Percentiles rank a stretch among this genome's conserved stretches.
These are phyloP conservation scores for Eremothecium coryli DNA, from an alignment of 1,139 yeast genomes.

Conservation along the genomic window DNA sequence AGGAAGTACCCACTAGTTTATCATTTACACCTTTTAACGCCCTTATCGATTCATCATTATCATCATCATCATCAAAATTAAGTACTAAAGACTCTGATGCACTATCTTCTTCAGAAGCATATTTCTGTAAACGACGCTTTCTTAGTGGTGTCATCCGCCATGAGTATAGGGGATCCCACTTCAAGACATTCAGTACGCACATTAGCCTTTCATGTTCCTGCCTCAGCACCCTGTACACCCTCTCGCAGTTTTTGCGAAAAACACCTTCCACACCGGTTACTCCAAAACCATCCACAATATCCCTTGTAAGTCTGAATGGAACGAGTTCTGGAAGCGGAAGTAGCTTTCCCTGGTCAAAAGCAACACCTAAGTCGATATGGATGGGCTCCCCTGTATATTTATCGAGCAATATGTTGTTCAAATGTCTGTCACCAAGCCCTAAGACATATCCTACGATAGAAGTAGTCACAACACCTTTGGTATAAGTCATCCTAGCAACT, in stretches of 20 bases:
- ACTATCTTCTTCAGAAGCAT: slow-evolving; percentile 21
- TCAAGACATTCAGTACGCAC: slow-evolving; percentile 74
- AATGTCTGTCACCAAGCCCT: slow-evolving; percentile 93
- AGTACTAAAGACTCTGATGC: slow-evolving; percentile 9
- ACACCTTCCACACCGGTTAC: slow-evolving; percentile 70
- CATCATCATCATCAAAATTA: slow-evolving; percentile 21
- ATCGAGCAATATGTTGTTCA: slow-evolving; percentile 83
- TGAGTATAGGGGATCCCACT: slow-evolving; percentile 86
- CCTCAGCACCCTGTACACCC: slow-evolving; percentile 60
- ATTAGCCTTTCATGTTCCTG: slow-evolving; percentile 58
- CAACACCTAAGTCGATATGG: slow-evolving; percentile 92
- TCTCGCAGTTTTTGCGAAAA: slow-evolving; percentile 64
- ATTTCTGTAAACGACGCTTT: slow-evolving; percentile 43
- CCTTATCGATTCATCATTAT: slow-evolving; percentile 54
- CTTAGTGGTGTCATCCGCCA: slow-evolving; percentile 78
- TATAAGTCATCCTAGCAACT: slow-evolving; percentile 51
- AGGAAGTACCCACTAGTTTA: slow-evolving; percentile 55
- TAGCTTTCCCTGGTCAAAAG: slow-evolving; percentile 84
- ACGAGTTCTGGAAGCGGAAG: slow-evolving; percentile 86
- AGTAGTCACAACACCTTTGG: slow-evolving; percentile 73
- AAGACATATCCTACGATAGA: slow-evolving; percentile 81
- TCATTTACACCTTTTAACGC: slow-evolving; percentile 67
- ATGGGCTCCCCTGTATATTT: slow-evolving; percentile 76
- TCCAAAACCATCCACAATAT: slow-evolving; percentile 89
- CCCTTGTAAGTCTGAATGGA: slow-evolving; percentile 86